Evolutionary conservation across 495 filamentous ascomycete genomes (phyloP).

Genomic region (Talaromyces wortmannii): DNA sequence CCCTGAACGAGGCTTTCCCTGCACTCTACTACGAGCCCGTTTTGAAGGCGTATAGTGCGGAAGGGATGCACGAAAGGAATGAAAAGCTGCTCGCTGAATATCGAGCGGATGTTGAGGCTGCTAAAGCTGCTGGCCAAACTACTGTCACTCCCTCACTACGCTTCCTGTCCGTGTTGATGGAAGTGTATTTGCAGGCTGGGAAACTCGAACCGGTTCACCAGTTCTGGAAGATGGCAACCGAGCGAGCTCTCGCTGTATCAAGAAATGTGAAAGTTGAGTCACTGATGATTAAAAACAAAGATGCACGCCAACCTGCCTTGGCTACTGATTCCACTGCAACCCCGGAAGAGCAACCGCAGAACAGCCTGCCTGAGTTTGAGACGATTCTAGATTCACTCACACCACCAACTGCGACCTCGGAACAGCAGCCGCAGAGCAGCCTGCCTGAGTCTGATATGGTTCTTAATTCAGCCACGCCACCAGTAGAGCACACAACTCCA

Average conservation of each 20-base stretch:
- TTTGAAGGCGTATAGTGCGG: slow-evolving; percentile 53
- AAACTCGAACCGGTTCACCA: slow-evolving; percentile 52
- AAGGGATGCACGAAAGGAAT: slow-evolving; percentile 46
- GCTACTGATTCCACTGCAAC: no score
- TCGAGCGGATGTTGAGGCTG: slow-evolving; percentile 9
- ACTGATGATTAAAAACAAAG: neutral
- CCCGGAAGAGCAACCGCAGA: neutral
- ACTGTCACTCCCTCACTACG: slow-evolving; percentile 38
- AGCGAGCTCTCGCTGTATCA: slow-evolving; percentile 40
- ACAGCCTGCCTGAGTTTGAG: neutral
- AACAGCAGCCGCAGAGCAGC: neutral
- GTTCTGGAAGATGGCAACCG: slow-evolving; percentile 57
- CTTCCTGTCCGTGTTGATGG: slow-evolving; percentile 61
- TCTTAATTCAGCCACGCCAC: neutral
- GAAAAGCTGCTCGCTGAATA: slow-evolving; percentile 52
- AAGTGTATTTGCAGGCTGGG: slow-evolving; percentile 44
- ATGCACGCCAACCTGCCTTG: neutral
- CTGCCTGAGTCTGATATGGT: no score
- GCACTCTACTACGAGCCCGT: slow-evolving; percentile 51
- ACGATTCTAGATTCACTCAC: neutral
- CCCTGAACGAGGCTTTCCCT: slow-evolving; percentile 26
- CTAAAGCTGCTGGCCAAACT: slow-evolving; percentile 14
- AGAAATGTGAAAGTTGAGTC: slow-evolving; percentile 11
- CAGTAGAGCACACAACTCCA: neutral
- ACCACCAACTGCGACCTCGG: neutral